Base-by-base conservation (phyloP, 176 grass and related monocot genomes). In the Guadua angustifolia region DNA sequence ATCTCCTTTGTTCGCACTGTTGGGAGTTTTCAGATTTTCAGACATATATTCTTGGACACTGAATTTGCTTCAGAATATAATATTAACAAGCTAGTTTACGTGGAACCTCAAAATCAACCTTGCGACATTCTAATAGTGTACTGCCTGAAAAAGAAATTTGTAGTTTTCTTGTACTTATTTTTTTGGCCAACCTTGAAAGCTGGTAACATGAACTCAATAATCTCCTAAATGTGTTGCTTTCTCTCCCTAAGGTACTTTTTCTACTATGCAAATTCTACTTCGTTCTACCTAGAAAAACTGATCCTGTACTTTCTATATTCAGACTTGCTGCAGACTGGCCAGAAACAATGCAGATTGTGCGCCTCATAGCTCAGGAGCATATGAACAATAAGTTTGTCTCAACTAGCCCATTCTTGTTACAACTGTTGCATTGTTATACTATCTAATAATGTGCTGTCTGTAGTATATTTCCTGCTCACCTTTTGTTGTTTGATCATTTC, bases 281-380 rank as follows among this genome's bases (percentile, higher is more conserved):
- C 11, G 46, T 19, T 40, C 45, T 78, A 24, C 60, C 13, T 66
- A 58, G 45, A 70, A 61, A 79, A 50, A 66, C 47, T 90, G 46
- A 93, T 81, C 1, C 25, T 65, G 49, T 82, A 65, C 21, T 60
- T 87, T 79, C 4, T 82, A 5, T 78, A 32, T 90, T 75, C 93
- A 99, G 96, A 69, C 86, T 99, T 80, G 96, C 91, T 78, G 78
- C 80, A 71, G 96, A 95, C 88, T 99, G 96, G 96, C 93, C 96
- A 82, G 82, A 83, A 87, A 95, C 91, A 24, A 94, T 99, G 96
- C 96, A 99, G 87, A 99, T 99, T 79, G 93, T 95, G 81, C 93
- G 96, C 49, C 93, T 99, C 71, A 94, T 99, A 88, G 89, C 93
- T 46, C 89, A 99, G 84, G 96, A 99, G 57, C 96, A 95, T 90